Base-by-base conservation (phyloP, 768 basidiomycete species). In the Pisolithus microcarpus region DNA sequence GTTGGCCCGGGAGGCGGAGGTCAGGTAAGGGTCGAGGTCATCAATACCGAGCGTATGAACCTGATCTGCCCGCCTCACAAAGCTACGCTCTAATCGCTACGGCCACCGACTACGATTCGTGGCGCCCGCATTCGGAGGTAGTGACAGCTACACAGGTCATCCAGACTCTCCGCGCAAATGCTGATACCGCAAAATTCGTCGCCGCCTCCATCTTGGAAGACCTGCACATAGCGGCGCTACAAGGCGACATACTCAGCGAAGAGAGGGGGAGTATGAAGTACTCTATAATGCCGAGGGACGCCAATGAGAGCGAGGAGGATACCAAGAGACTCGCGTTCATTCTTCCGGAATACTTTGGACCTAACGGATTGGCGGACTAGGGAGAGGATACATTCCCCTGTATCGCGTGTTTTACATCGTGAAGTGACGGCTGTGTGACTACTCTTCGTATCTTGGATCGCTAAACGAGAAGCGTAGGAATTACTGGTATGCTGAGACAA, bases 61-160 rank as follows among this genome's bases (percentile, higher is more conserved):
- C 43, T 39, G n/a, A 44, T 8, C 42, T 4, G 19, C 26, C 18
- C 4, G n/a, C 11, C 37, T 13, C 10, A 19, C 13, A 7, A 5
- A 97, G 94, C 62, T 97, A 97, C 65, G 91, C 88, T 0, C 79
- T 97, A 50, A 84, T 98, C 55, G 91, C 87, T 16, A 90, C 87
- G 1, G 78, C 85, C 21, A 98, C 95, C 3, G 94, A 98, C 71
- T 97, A 95, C 66, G 95, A 98, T 68, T 85, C 92, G 1, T 99
- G 94, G 94, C 73, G 94, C 28, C 82, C 82, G 4, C 77, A 85
- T 31, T 78, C 82, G 24, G 86, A 80, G 10, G 76, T 85, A 5
- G 95, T 98, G 49, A 97, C 95, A 1, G 84, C 91, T 3, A 84
- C 87, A 3, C 90, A 96, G 59, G 91, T 98, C 26, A 77, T 93